These are phyloP conservation scores for Boletus bicolor DNA, from an alignment of 768 basidiomycete genomes.

Conservation along the genomic window DNA sequence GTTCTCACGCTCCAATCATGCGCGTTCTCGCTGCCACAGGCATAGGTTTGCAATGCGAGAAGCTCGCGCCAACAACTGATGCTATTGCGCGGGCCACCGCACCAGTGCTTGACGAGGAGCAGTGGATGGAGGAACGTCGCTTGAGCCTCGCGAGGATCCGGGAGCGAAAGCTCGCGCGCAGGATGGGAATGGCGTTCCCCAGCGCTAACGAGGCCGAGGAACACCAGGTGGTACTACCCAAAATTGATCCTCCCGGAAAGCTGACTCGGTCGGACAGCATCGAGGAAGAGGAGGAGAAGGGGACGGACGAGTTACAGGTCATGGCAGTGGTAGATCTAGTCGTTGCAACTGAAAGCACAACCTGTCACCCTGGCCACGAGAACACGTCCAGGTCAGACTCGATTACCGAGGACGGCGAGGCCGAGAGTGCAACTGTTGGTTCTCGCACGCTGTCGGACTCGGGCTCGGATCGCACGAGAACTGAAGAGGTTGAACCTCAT, in stretches of 20 bases:
- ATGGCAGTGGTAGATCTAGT: neutral
- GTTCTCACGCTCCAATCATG: constrained; percentile 70
- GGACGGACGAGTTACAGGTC: constrained; percentile 5
- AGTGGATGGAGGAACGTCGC: constrained; percentile 37
- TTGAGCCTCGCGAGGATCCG: constrained; percentile 30
- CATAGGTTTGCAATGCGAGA: constrained; percentile 29
- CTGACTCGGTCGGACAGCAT: constrained; percentile 32
- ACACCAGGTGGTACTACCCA: constrained; percentile 16
- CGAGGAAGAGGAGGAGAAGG: constrained; percentile 30
- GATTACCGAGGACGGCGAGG: constrained; percentile 17
- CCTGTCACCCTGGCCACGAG: constrained; percentile 4
- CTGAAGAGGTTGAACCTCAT: constrained; percentile 25
- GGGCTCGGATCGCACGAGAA: constrained; percentile 27
- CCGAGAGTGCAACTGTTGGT: constrained; percentile 20
- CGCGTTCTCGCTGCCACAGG: constrained; percentile 68
- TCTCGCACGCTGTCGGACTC: constrained; percentile 29
- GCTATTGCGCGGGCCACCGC: neutral
- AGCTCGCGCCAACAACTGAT: constrained; percentile 5
- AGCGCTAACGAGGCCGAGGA: constrained; percentile 8
- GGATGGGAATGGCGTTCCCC: constrained; percentile 28
- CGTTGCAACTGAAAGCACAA: neutral
- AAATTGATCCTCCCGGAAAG: constrained; percentile 23
- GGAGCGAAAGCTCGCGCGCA: constrained; percentile 32
- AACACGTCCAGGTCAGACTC: neutral
- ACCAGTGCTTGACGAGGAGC: constrained; percentile 27